Conservation (phyloP, 2,329 filamentous ascomycete genomes). For the Aspergillus sojae region DNA sequence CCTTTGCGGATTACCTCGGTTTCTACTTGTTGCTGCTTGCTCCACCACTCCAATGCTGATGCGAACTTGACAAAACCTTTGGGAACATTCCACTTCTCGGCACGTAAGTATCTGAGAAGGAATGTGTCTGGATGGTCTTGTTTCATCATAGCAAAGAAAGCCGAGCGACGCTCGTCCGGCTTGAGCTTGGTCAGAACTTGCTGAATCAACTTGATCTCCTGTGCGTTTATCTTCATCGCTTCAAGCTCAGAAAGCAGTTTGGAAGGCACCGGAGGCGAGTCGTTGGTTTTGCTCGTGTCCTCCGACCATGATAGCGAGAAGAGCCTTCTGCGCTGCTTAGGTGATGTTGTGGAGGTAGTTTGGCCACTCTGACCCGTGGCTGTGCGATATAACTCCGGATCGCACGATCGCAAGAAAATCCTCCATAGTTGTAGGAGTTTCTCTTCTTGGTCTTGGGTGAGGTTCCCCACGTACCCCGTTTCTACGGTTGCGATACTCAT, state of each 20-base stretch:
- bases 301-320: slow-evolving; percentile 42
- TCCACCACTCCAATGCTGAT: slow-evolving; percentile 86
- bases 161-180: slow-evolving; percentile 73
- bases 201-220: slow-evolving; percentile 74
- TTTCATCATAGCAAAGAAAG: slow-evolving; percentile 89
- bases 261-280: slow-evolving; percentile 50
- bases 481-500: slow-evolving; percentile 17
- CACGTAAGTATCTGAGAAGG: slow-evolving; percentile 76
- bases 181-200: slow-evolving; percentile 73
- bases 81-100: slow-evolving; percentile 89
- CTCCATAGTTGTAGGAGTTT: slow-evolving; percentile 88
- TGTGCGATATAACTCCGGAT: slow-evolving; percentile 58
- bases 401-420: slow-evolving; percentile 68
- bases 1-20: slow-evolving; percentile 78
- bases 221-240: slow-evolving; percentile 21
- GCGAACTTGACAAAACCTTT: slow-evolving; percentile 90
- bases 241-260: slow-evolving; percentile 23
- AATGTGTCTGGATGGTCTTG: slow-evolving; percentile 88
- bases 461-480: slow-evolving; percentile 75
- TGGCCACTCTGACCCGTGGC: slow-evolving; percentile 25
- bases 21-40: slow-evolving; percentile 80
- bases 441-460: slow-evolving; percentile 81
- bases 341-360: slow-evolving; percentile 18
- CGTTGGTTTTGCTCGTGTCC: slow-evolving; percentile 57
- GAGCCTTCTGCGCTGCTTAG: slow-evolving; percentile 37